A percentile compares a stretch with the other conserved stretches of the same genome.
Conservation (phyloP, 2,329 filamentous ascomycete species). For the Colletotrichum graminicola region DNA sequence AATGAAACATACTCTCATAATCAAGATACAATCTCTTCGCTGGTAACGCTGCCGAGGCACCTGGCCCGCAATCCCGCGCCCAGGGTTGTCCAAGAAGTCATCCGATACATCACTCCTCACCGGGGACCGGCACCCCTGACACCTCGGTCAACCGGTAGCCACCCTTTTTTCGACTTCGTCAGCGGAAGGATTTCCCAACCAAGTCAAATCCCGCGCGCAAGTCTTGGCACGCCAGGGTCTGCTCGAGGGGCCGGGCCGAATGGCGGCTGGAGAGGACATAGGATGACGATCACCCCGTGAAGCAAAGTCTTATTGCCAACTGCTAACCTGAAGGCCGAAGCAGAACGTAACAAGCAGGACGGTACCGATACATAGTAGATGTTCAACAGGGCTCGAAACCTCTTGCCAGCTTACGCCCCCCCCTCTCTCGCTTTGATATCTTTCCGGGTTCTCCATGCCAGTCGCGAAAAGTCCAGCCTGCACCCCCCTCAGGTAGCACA, state of each 20-base stretch:
- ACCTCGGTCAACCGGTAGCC: conserved; percentile 20
- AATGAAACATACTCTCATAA: not conserved
- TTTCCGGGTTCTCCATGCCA: not conserved
- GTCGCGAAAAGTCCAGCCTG: conserved; percentile 9
- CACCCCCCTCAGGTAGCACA: conserved; percentile 4
- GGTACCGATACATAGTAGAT: too few species aligned
- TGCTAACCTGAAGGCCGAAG: not conserved
- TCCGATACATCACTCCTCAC: conserved; percentile 20
- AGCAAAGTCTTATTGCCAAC: not conserved
- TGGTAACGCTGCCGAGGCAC: conserved; percentile 16
- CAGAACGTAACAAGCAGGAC: not conserved
- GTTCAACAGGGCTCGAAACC: conserved; percentile 15
- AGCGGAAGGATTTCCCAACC: conserved; percentile 31
- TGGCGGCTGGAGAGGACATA: conserved; percentile 10
- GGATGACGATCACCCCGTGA: not conserved
- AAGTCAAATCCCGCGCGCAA: conserved; percentile 25
- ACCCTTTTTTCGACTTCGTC: conserved; percentile 4
- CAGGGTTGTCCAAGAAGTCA: conserved; percentile 1
- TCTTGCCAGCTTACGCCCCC: conserved; percentile 20
- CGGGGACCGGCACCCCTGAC: conserved; percentile 20
- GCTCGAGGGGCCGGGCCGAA: conserved; percentile 23
- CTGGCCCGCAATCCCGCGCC: conserved; percentile 30
- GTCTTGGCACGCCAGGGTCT: not conserved
- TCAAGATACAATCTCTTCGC: not conserved
- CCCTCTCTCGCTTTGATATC: conserved; percentile 11